phyloP scores from a whole-genome alignment of 73 alveolate species.

The Paramecium biaurelia region DNA sequence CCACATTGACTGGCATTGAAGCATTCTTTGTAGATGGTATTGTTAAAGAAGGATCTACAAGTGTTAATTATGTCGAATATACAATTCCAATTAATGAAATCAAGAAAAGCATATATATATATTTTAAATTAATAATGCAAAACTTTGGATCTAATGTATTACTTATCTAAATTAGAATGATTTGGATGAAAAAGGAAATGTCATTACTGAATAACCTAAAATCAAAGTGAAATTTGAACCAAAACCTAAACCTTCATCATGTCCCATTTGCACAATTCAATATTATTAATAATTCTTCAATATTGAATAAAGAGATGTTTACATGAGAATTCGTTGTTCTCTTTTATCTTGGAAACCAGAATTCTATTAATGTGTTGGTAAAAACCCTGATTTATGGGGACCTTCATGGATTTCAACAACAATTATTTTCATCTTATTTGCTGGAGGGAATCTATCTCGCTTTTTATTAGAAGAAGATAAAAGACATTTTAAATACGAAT shows the following conservation, averaged over 20 bases:
- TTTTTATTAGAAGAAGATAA: constrained; percentile 57
- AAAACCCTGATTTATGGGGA: constrained; percentile 77
- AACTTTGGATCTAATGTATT: constrained; percentile 1
- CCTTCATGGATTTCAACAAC: constrained; percentile 84
- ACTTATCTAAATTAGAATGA: not conserved
- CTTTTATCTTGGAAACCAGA: constrained; percentile 9
- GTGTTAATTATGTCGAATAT: not conserved
- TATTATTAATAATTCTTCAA: not conserved
- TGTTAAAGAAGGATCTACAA: not conserved
- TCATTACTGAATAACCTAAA: not conserved
- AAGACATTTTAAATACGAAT: constrained; percentile 52
- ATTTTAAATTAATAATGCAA: not conserved
- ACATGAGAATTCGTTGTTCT: constrained; percentile 4
- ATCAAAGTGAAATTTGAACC: not conserved
- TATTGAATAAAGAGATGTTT: not conserved
- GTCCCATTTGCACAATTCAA: not conserved
- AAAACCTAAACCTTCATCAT: not conserved
- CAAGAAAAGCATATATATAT: not conserved
- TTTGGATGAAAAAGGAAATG: not conserved
- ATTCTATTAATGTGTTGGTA: constrained; percentile 20
- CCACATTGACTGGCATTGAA: constrained; percentile 34
- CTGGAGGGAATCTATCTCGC: constrained; percentile 76
- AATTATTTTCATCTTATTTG: constrained; percentile 70
- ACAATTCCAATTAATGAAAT: not conserved
- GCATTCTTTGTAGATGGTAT: not conserved